A percentile compares a stretch with the other conserved stretches of the same genome.
These are phyloP conservation scores for Trichoderma asperellum DNA, from an alignment of 2,329 filamentous ascomycete species.

Conservation along the genomic window DNA sequence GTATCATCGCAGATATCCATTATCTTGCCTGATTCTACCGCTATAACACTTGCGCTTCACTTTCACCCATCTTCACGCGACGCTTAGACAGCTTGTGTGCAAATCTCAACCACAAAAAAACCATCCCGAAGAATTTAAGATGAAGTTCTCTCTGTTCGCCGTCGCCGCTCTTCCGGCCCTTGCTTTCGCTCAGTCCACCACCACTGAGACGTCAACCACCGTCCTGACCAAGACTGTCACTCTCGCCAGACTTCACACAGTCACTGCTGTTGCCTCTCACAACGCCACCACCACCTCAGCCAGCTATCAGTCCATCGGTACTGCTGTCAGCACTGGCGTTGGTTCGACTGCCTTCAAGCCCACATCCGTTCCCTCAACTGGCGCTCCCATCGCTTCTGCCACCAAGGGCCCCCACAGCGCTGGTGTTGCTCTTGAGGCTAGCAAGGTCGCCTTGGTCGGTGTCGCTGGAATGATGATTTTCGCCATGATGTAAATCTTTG, in stretches of 20 bases:
- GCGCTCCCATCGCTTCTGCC: slow-evolving; percentile 41
- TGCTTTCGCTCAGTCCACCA: slow-evolving; percentile 50
- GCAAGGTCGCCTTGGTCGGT: slow-evolving; percentile 53
- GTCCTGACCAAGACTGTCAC: slow-evolving; percentile 56
- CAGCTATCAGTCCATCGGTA: slow-evolving; percentile 26
- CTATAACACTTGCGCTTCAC: slow-evolving; percentile 8
- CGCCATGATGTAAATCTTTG: slow-evolving; percentile 52
- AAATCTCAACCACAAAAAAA: slow-evolving; percentile 31
- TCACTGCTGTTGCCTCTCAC: slow-evolving; percentile 38
- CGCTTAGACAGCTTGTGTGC: slow-evolving; percentile 34
- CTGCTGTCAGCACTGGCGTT: slow-evolving; percentile 25
- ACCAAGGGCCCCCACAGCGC: slow-evolving; percentile 48
- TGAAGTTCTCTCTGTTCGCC: slow-evolving; percentile 50
- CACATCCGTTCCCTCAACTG: slow-evolving; percentile 32
- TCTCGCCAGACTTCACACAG: slow-evolving; percentile 51
- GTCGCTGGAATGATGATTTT: slow-evolving; percentile 55
- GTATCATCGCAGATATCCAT: slow-evolving; percentile 1
- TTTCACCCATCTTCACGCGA: slow-evolving; percentile 21
- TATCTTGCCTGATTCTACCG: slow-evolving; percentile 10
- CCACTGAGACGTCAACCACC: slow-evolving; percentile 46
- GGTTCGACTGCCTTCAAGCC: slow-evolving; percentile 33
- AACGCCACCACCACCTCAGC: slow-evolving; percentile 41
- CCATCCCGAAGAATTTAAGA: slow-evolving; percentile 35
- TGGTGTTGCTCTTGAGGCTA: slow-evolving; percentile 49
- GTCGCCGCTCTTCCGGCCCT: slow-evolving; percentile 58